phyloP scores from a whole-genome alignment of 306 rosid species.

The Elaeagnus macrophylla region DNA sequence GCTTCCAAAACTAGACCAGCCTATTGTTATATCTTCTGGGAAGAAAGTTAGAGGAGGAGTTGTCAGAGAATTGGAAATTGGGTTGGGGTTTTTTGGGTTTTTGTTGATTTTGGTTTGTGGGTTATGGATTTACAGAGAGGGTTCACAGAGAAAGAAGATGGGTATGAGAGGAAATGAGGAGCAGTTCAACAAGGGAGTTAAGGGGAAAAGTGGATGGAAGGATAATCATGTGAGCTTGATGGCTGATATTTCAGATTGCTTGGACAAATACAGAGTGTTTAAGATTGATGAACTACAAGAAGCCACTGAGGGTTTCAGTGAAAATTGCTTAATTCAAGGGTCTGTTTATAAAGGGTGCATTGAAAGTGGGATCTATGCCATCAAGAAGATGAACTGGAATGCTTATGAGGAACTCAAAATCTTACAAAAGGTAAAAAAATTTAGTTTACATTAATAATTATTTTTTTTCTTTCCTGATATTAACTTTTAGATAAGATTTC shows the following conservation, averaged over 20 bases:
- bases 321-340: constrained; percentile 60
- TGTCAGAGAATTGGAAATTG: constrained; percentile 58
- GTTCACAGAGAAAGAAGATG: constrained; percentile 25
- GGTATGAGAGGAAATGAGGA: constrained; percentile 27
- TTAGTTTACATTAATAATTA: too few species aligned
- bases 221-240: constrained; percentile 42
- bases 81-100: constrained; percentile 51
- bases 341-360: constrained; percentile 66
- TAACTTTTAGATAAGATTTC: too few species aligned
- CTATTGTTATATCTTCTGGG: constrained; percentile 21
- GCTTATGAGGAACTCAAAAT: constrained; percentile 95
- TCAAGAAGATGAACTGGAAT: constrained; percentile 96
- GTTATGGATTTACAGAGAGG: constrained; percentile 44
- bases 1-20: constrained; percentile 54
- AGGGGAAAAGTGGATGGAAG: constrained; percentile 4
- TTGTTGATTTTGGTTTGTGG: constrained; percentile 42
- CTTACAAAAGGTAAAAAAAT: constrained; percentile 70
- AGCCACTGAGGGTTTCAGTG: constrained; percentile 62
- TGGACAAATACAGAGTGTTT: constrained; percentile 84
- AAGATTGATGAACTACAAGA: constrained; percentile 49
- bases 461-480: too few species aligned
- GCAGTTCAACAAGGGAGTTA: constrained; percentile 16
- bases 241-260: constrained; percentile 85
- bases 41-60: constrained; percentile 23
- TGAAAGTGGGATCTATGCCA: constrained; percentile 53